phyloP scores from a whole-genome alignment of 331 rosid genomes.

The Dryas integrifolia region DNA sequence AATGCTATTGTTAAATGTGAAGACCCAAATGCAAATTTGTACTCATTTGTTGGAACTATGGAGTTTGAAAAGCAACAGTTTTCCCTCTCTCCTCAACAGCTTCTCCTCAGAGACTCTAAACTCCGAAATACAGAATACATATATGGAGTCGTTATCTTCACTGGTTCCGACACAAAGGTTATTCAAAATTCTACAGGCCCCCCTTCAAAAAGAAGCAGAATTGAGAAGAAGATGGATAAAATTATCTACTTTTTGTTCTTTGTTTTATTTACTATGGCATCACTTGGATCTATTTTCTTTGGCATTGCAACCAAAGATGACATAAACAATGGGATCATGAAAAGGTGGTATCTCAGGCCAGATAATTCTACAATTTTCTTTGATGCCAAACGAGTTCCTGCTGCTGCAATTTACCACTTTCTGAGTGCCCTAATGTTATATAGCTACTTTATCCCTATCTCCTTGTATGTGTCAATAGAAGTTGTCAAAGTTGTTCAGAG shows the following conservation, averaged over 20 bases:
- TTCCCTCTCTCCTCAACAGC: conserved; percentile 84
- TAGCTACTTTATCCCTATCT: conserved; percentile 72
- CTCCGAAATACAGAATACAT: conserved; percentile 85
- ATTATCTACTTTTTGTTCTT: conserved; percentile 76
- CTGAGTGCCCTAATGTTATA: conserved; percentile 86
- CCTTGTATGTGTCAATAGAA: conserved; percentile 86
- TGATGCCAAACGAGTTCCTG: conserved; percentile 62
- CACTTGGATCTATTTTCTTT: conserved; percentile 78
- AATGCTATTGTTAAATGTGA: conserved; percentile 77
- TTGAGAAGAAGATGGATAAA: conserved; percentile 90
- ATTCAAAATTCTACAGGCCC: conserved; percentile 89
- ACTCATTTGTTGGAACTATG: conserved; percentile 77
- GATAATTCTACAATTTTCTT: conserved; percentile 71
- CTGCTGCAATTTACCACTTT: conserved; percentile 68
- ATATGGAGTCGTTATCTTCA: conserved; percentile 79
- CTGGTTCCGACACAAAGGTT: conserved; percentile 90
- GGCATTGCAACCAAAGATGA: conserved; percentile 72
- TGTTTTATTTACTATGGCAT: conserved; percentile 65
- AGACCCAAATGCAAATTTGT: conserved; percentile 91
- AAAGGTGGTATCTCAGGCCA: conserved; percentile 94
- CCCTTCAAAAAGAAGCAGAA: conserved; percentile 89
- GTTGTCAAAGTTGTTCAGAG: conserved; percentile 94
- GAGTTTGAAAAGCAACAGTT: conserved; percentile 53
- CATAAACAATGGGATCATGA: conserved; percentile 54
- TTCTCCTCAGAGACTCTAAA: conserved; percentile 91